phyloP scores from a whole-genome alignment of 352 stramenopile genomes.

The Phytophthora megakarya region DNA sequence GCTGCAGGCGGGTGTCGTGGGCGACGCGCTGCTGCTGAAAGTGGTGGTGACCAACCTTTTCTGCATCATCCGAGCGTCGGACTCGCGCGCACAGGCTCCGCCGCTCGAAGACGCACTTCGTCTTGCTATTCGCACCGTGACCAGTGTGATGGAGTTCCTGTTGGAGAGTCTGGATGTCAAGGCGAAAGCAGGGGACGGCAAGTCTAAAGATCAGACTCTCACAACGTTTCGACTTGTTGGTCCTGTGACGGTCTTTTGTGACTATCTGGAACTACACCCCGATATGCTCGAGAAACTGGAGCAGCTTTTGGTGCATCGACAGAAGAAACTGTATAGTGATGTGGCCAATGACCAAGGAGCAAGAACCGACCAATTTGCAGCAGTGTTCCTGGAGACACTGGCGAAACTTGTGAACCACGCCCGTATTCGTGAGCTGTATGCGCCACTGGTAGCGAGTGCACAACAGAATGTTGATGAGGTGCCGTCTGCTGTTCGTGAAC shows the following conservation, averaged over 20 bases:
- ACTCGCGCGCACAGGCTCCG: slow-evolving; percentile 21
- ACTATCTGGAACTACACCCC: slow-evolving; percentile 63
- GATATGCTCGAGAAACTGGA: slow-evolving; percentile 54
- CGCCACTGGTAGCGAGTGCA: slow-evolving; percentile 27
- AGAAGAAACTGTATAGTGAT: slow-evolving; percentile 38
- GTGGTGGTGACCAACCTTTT: slow-evolving; percentile 83
- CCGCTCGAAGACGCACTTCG: slow-evolving; percentile 55
- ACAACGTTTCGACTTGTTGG: slow-evolving; percentile 48
- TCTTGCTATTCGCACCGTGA: slow-evolving; percentile 53
- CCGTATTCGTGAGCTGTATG: slow-evolving; percentile 47
- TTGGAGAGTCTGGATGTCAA: slow-evolving; percentile 37
- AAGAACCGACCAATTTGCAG: slow-evolving; percentile 32
- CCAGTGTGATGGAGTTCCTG: slow-evolving; percentile 59
- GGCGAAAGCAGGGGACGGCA: slow-evolving; percentile 20
- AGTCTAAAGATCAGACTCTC: slow-evolving; percentile 30
- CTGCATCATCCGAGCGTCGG: slow-evolving; percentile 53
- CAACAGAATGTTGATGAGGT: slow-evolving; percentile 21
- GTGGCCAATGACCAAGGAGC: slow-evolving; percentile 25
- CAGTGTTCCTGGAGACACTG: slow-evolving; percentile 53
- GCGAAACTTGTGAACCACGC: slow-evolving; percentile 63
- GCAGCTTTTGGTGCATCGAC: slow-evolving; percentile 27
- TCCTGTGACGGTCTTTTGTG: slow-evolving; percentile 67
- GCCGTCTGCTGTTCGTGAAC: slow-evolving; percentile 33
- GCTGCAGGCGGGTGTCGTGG: slow-evolving; percentile 59
- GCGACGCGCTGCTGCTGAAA: slow-evolving; percentile 82